Conservation (phyloP, 2,329 filamentous ascomycete species). For the Capronia americana region DNA sequence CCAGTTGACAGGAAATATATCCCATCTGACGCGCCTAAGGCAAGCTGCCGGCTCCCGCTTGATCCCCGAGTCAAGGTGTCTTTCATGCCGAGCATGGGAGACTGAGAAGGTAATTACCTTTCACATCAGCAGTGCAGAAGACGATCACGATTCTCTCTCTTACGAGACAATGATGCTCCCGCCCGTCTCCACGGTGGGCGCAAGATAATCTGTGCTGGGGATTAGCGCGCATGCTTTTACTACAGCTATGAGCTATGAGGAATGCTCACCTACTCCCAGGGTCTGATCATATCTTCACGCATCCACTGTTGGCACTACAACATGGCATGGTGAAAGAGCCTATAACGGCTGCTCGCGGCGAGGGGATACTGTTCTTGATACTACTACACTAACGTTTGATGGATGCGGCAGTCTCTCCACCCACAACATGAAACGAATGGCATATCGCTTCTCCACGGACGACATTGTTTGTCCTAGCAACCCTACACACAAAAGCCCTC, state of each 20-base stretch:
- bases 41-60: background rate
- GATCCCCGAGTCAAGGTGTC: too few species aligned
- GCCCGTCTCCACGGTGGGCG: too few species aligned
- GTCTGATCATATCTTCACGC: background rate
- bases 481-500: background rate
- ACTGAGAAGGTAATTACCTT: background rate
- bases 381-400: background rate
- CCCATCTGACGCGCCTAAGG: background rate
- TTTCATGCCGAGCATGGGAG: background rate
- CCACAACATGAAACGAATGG: background rate
- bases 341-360: background rate
- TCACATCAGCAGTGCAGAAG: background rate
- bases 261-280: background rate
- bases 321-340: background rate
- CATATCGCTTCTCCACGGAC: background rate
- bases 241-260: too few species aligned
- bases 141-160: background rate
- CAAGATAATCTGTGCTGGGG: too few species aligned
- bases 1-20: background rate
- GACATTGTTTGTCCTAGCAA: background rate
- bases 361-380: background rate
- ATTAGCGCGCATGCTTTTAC: too few species aligned
- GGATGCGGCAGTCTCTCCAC: background rate
- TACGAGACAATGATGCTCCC: background rate
- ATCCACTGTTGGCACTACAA: background rate